Base-by-base conservation (phyloP, 176 grass and related monocot species). In the Coix lacrymajobi region DNA sequence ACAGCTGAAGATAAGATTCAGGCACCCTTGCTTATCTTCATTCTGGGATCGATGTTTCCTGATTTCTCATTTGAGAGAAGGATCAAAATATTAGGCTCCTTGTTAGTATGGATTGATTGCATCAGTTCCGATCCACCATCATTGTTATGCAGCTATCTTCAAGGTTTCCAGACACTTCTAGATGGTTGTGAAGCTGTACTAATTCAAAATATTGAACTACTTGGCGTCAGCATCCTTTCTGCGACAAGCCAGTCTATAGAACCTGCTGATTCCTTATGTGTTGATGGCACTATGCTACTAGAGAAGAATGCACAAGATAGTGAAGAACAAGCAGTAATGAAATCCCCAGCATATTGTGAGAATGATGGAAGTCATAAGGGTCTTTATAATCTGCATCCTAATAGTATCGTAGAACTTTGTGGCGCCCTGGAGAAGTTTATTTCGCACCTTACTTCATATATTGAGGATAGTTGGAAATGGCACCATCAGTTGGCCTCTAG, bases 41-140 rank as follows among this genome's bases (percentile, higher is more conserved):
- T 90, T 81, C 75, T 98, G 58, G 92, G 90, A 49, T 87, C 83
- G 15, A 86, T 98, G 58, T 88, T 98, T 76, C 88, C 92, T 79
- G 90, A 94, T 88, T 65, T 98, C 62, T 93, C 95, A n/a, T 91
- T 93, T 86, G 91, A 88, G 79, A 92, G 86, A 81, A 94, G 92
- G 87, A 88, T 44, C 39, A 81, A 92, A 87, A 91, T 95, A 58
- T 79, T 98, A 67, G 77, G 85, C 28, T 87, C 88, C 58, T 66
- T 95, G 79, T 73, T 85, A 66, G 58, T 62, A 38, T 95, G 81
- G 86, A 79, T 87, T 70, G 90, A 98, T 79, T 95, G 85, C 84
- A 83, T 81, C 58, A 78, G 70, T 77, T 89, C 73, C 7, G 88
- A 86, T 43, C 86, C 88, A 68, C 81, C 88, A 75, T 85, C 82